phyloP scores from a whole-genome alignment of 257 asterid species.

The Nicotiana noctiflora region DNA sequence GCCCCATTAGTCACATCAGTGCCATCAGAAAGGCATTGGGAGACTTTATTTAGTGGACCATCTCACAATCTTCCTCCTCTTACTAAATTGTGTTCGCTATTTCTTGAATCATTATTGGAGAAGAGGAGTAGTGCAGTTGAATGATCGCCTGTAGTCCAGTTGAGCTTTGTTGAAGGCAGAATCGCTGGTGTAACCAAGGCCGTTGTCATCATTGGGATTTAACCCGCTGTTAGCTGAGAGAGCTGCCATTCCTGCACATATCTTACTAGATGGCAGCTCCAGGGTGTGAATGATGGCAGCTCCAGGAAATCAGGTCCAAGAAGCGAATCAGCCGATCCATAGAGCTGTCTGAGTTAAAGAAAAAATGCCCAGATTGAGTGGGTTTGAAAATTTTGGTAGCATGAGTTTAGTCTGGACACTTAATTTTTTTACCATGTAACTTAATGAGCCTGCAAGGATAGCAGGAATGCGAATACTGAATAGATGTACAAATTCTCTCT shows the following conservation, averaged over 20 bases:
- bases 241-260: slow-evolving; percentile 2
- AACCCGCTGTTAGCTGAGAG: background rate
- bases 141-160: slow-evolving; percentile 12
- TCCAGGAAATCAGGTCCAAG: background rate
- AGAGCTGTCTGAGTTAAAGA: background rate
- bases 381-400: slow-evolving; percentile 7
- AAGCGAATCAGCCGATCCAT: background rate
- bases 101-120: slow-evolving; percentile 65
- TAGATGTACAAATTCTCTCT: background rate
- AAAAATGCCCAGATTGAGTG: background rate
- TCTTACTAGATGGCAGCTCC: background rate
- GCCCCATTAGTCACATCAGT: slow-evolving; percentile 20
- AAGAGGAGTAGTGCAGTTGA: slow-evolving; percentile 40
- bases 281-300: background rate
- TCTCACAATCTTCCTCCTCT: slow-evolving; percentile 84
- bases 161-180: background rate
- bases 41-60: slow-evolving; percentile 66
- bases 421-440: background rate
- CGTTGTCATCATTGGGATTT: too few species aligned
- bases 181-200: background rate
- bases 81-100: slow-evolving; percentile 54
- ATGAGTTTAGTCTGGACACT: background rate
- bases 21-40: slow-evolving; percentile 51
- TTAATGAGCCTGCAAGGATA: background rate
- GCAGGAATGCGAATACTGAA: background rate